These are phyloP conservation scores for Stentor roeselii DNA, from an alignment of 73 alveolate genomes.

Conservation along the genomic window DNA sequence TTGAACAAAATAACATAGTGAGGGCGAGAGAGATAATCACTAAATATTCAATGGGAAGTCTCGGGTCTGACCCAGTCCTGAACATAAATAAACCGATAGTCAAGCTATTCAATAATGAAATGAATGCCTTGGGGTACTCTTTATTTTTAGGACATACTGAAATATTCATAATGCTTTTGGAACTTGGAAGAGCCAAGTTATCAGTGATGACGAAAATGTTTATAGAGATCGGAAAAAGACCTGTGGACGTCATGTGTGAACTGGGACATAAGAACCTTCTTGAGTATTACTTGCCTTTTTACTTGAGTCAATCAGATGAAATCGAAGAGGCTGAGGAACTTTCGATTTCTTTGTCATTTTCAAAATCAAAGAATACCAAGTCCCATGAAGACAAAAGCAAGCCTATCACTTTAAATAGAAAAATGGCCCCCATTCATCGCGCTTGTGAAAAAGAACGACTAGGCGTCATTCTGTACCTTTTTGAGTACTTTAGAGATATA, in stretches of 20 bases:
- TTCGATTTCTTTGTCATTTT: constrained; percentile 1
- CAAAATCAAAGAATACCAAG: constrained; percentile 12
- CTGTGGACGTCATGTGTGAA: constrained; percentile 8
- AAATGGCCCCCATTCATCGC: constrained; percentile 23
- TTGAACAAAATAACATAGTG: background rate
- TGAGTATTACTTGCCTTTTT: constrained; percentile 11
- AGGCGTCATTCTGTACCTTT: background rate
- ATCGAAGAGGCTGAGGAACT: background rate
- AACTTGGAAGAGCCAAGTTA: background rate
- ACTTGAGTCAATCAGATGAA: background rate
- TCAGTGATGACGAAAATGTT: constrained; percentile 2
- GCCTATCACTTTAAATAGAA: background rate
- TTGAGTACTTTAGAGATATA: background rate
- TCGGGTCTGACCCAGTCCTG: background rate
- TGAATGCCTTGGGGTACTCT: constrained; percentile 20
- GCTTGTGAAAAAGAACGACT: constrained; percentile 23
- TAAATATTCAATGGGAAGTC: background rate
- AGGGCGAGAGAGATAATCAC: background rate
- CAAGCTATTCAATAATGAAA: background rate
- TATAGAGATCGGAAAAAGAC: background rate
- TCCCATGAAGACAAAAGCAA: constrained; percentile 22
- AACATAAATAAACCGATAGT: background rate
- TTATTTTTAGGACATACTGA: background rate
- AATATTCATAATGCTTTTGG: background rate
- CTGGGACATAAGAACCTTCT: background rate